A percentile compares a stretch with the other conserved stretches of the same genome.
Conservation (phyloP, 208 protist species). For the Acanthamoeba quina region DNA sequence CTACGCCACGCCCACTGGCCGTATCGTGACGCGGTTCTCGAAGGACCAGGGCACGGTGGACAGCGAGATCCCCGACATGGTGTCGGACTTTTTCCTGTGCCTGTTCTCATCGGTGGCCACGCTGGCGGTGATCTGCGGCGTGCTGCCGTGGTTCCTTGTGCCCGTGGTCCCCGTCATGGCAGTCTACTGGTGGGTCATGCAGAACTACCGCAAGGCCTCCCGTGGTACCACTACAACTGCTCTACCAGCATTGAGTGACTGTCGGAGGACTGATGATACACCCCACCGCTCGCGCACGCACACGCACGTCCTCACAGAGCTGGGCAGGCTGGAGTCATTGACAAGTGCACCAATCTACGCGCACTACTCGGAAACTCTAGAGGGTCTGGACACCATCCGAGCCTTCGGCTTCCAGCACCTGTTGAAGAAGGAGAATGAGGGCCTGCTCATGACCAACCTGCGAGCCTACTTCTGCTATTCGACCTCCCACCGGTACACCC, state of each 20-base stretch:
- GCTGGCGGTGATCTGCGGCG: slow-evolving; percentile 56
- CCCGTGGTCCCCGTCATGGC: slow-evolving; percentile 35
- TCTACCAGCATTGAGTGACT: neutral
- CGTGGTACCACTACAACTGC: slow-evolving; percentile 11
- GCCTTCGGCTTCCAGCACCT: neutral
- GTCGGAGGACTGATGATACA: too few relatives aligned
- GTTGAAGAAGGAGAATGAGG: slow-evolving; percentile 12
- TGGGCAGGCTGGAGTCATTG: slow-evolving; percentile 6
- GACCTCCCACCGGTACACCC: neutral
- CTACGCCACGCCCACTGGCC: slow-evolving; percentile 54
- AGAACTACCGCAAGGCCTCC: slow-evolving; percentile 48
- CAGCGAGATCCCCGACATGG: slow-evolving; percentile 22
- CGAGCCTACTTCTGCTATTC: neutral
- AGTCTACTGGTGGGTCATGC: slow-evolving; percentile 76
- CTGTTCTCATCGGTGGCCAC: neutral
- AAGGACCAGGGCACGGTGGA: slow-evolving; percentile 94
- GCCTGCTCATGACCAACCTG: neutral
- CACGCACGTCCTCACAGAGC: neutral
- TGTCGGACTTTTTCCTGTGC: slow-evolving; percentile 43
- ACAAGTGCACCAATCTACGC: neutral
- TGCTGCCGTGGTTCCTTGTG: slow-evolving; percentile 71
- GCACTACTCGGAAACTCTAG: slow-evolving; percentile 29
- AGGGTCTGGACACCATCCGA: slow-evolving; percentile 1
- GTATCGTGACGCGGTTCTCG: slow-evolving; percentile 96
- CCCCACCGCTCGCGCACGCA: neutral